Evolutionary conservation across 345 rosid genomes (phyloP).

Genomic region (Lepidium aucheri): DNA sequence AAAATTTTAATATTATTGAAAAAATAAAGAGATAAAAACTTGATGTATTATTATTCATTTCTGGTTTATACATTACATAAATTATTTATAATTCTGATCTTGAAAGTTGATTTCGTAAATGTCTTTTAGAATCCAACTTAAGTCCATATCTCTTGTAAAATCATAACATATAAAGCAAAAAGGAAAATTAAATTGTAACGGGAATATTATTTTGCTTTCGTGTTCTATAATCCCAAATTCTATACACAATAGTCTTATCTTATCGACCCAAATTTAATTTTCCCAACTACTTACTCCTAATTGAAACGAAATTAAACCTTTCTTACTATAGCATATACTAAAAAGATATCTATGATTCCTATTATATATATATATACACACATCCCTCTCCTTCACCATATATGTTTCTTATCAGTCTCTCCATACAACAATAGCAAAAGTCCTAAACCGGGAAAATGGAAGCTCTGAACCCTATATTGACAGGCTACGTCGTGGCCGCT

Average conservation of each 20-base stretch:
- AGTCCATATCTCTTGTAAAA: not conserved
- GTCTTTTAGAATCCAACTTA: not conserved
- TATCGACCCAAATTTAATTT: constrained; percentile 37
- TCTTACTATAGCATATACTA: constrained; percentile 16
- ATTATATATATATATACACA: constrained; percentile 7
- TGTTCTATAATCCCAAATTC: constrained; percentile 7
- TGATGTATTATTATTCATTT: not conserved
- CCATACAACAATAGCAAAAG: constrained; percentile 4
- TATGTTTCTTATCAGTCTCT: constrained; percentile 4
- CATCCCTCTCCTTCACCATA: constrained; percentile 12
- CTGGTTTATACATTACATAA: not conserved
- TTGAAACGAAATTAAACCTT: constrained; percentile 12
- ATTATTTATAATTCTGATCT: not conserved
- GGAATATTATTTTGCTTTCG: constrained; percentile 14
- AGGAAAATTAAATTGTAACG: not conserved
- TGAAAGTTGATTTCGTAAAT: not conserved
- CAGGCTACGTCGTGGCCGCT: constrained; percentile 32
- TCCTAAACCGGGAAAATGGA: constrained; percentile 41
- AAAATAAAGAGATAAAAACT: not conserved
- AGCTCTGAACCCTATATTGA: constrained; percentile 16
- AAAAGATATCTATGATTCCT: not conserved
- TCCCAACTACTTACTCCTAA: constrained; percentile 76
- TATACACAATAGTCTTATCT: constrained; percentile 29
- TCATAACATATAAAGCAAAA: not conserved
- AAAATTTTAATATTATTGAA: not conserved